Evolutionary conservation across 176 grass and related monocot species (phyloP), one percentile per base, ranked within the genome.

Genomic region (Thinopyrum elongatum): DNA sequence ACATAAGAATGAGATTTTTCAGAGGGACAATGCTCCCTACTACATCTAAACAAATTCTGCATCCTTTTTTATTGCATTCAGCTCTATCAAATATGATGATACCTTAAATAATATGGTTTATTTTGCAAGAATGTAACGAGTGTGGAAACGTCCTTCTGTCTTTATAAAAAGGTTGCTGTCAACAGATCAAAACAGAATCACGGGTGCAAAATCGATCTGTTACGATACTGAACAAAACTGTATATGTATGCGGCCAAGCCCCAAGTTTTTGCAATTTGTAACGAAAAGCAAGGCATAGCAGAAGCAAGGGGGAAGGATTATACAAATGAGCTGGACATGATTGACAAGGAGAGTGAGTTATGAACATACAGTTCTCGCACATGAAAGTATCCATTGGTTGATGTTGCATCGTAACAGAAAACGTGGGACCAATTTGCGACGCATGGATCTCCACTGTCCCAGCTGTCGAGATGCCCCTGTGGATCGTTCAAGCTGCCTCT

Each of bases 381-480:
- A 83, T 95, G 95, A 30, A 91, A 36, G 82, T 95, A 98, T 76
- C 90, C 87, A 11, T 10, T 49, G 27, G 68, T 31, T 83, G 76
- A 33, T 80, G 91, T 84, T 70, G 12, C 78, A 79, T 98, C 95
- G 57, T 98, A 62, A 70, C 95, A 98, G 78, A 94, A 78, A 73
- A 98, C 86, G 55, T 70, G 91, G n/a, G 91, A 82, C 95, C 95
- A 98, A 46, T 86, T 95, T 81, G 80, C 85, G 22, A 63, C 82
- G 69, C 95, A 98, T 59, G 95, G 95, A 90, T 98, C 95, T 87
- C 91, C 95, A 80, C 57, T 77, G 41, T 88, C 85, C 95, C 95
- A 98, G 84, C 38, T 87, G 17, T 86, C 72, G 33, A 98, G 89
- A 65, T 16, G 1, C 60, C 62, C 78, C 2, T 3, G 8, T 79